Conservation (phyloP, 345 rosid species). For the Cardamine chenopodiifolia region DNA sequence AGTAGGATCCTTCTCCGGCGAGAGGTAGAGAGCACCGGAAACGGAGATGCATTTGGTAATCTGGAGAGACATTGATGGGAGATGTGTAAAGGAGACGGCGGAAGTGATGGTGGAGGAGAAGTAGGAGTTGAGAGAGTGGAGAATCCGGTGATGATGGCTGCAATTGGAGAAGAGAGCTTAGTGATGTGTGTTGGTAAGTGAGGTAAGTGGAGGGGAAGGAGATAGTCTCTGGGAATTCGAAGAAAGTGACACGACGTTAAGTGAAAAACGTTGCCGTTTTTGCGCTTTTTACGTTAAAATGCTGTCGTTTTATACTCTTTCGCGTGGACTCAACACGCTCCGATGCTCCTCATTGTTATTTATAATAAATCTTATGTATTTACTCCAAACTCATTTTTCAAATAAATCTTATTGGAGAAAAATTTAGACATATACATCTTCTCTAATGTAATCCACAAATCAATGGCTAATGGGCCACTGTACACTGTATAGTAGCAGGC, state of each 20-base stretch:
- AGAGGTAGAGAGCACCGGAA: slow-evolving; percentile 26
- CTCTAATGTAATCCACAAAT: too few relatives aligned
- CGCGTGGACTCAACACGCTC: slow-evolving; percentile 51
- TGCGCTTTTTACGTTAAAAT: not conserved
- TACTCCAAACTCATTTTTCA: too few relatives aligned
- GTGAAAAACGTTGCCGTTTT: slow-evolving; percentile 28
- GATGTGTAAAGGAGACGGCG: slow-evolving; percentile 32
- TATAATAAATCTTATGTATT: not conserved
- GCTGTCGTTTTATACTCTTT: slow-evolving; percentile 30
- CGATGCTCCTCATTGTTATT: not conserved
- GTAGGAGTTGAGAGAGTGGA: slow-evolving; percentile 37
- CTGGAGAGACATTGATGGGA: slow-evolving; percentile 20
- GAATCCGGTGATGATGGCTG: slow-evolving; percentile 43
- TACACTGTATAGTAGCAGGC: not conserved
- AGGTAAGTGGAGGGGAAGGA: slow-evolving; percentile 22
- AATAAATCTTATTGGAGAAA: too few relatives aligned
- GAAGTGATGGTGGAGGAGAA: slow-evolving; percentile 31
- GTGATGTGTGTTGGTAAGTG: slow-evolving; percentile 13
- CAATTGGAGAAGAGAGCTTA: slow-evolving; percentile 43
- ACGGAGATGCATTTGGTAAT: slow-evolving; percentile 32
- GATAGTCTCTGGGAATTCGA: slow-evolving; percentile 30
- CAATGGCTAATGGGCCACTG: not conserved
- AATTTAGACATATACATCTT: too few relatives aligned
- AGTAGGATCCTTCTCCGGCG: slow-evolving; percentile 41
- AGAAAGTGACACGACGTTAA: slow-evolving; percentile 66